Percentiles rank a stretch among this genome's conserved stretches.
phyloP scores from a whole-genome alignment of 257 asterid species.

The Verbascum thapsus region DNA sequence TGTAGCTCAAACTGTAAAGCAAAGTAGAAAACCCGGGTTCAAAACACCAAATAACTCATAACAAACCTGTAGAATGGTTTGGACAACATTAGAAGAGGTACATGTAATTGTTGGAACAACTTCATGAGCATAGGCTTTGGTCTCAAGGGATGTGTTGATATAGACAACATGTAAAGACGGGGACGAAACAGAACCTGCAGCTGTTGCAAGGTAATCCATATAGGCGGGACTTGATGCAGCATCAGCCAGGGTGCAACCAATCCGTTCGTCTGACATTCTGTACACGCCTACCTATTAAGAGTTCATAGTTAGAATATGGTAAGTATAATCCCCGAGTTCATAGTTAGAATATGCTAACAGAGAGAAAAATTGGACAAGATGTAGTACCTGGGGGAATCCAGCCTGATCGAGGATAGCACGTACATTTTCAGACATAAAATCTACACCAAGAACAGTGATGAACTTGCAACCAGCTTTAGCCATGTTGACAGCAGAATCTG shows the following conservation, averaged over 20 bases:
- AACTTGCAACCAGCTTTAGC: constrained; percentile 87
- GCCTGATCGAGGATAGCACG: constrained; percentile 98
- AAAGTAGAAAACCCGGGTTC: neutral
- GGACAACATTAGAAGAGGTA: constrained; percentile 95
- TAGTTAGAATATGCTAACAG: constrained; percentile 12
- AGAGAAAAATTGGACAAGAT: constrained; percentile 13
- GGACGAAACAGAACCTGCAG: constrained; percentile 67
- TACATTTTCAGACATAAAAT: constrained; percentile 96
- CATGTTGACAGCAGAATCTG: constrained; percentile 97
- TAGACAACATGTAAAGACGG: constrained; percentile 92
- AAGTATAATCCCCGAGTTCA: constrained; percentile 3
- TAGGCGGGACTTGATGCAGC: constrained; percentile 94
- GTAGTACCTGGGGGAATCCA: constrained; percentile 77
- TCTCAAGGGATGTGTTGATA: constrained; percentile 91
- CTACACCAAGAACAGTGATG: constrained; percentile 92
- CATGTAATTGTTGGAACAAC: constrained; percentile 97
- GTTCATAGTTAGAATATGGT: constrained; percentile 18
- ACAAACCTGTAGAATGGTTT: constrained; percentile 81
- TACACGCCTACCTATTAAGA: constrained; percentile 81
- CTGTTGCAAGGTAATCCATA: constrained; percentile 74
- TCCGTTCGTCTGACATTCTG: constrained; percentile 87
- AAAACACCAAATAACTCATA: constrained; percentile 9
- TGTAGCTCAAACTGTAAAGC: constrained; percentile 17
- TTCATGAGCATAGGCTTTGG: constrained; percentile 90
- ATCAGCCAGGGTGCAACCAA: constrained; percentile 93